Evolutionary conservation across 2,329 filamentous ascomycete species (phyloP).

Genomic region (Beauveria varroae): DNA sequence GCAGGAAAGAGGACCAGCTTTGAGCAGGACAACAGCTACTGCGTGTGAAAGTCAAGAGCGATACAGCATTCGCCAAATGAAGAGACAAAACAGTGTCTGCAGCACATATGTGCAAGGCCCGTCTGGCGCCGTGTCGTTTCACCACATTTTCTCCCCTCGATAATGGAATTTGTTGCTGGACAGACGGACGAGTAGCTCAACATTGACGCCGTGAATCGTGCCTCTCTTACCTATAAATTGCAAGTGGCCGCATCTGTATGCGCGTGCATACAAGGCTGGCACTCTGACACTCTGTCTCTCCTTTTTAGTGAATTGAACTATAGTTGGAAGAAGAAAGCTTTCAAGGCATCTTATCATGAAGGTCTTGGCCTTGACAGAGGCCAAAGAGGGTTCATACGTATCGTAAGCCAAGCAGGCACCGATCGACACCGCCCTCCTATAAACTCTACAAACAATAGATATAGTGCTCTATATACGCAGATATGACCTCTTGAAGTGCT

Average conservation of each 20-base stretch:
- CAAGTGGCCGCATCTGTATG: neutral
- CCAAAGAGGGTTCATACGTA: too few relatives aligned
- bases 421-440: too few relatives aligned
- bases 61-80: neutral
- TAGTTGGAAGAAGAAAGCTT: neutral
- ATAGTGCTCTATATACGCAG: too few relatives aligned
- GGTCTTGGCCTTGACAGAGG: too few relatives aligned
- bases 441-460: too few relatives aligned
- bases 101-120: neutral
- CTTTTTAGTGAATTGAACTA: neutral
- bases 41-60: neutral
- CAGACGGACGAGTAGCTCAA: neutral
- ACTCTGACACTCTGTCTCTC: neutral
- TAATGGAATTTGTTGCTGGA: too few relatives aligned
- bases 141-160: neutral
- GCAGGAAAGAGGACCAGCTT: neutral
- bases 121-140: neutral
- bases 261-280: neutral
- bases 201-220: neutral
- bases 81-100: neutral
- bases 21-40: conserved; percentile 5
- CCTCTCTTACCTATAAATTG: neutral
- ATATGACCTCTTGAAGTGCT: too few relatives aligned
- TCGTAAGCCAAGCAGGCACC: too few relatives aligned
- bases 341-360: neutral